Evolutionary conservation across 2,329 filamentous ascomycete species (phyloP), one percentile per base, ranked within the genome.

Genomic region (Akanthomyces dipterigenus): DNA sequence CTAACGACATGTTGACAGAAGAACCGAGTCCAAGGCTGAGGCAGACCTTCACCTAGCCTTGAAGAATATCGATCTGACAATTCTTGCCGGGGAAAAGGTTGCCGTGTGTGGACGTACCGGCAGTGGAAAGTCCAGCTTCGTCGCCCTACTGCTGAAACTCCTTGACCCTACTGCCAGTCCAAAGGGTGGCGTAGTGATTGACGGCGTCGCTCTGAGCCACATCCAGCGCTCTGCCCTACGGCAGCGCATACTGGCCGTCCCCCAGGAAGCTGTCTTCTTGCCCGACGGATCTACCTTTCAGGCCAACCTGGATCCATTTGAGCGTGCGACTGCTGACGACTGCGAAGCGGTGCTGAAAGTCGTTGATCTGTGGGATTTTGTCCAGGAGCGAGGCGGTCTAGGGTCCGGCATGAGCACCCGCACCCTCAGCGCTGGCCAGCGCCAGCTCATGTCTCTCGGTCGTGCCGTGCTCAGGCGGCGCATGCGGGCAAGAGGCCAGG

Each of bases 41-140:
- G 51, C 5, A 28, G 8, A 2, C 20, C 24, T 38, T 11, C 51
- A 42, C 9, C 62, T 63, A 14, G 66, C 70, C 3, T 65, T 74
- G 14, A 63, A 65, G 12, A 53, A 68, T 9, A 43, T 75, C 4
- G 64, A 63, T 11, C 62, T 75, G 6, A 66, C 64, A 8, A 68
- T 75, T 54, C 3, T 66, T 70, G 58, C 45, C 12, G 60, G 53
- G 9, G 34, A 62, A 38, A 73, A 71, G 51, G 63, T 58, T 31
- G 55, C 55, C 3, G 9, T 62, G 2, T 58, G 54, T n/a, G 48
- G 56, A 14, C 49, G 61, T n/a, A 46, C 61, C 6, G 48, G 55
- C 18, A 62, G 61, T 22, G 61, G 61, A 16, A 60, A 63, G 22
- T 59, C 55, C 8, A 53, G 48, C 26, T 20, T 60, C n/a, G n/a